phyloP scores from a whole-genome alignment of 495 filamentous ascomycete genomes.

The Trichocladium antarcticum region DNA sequence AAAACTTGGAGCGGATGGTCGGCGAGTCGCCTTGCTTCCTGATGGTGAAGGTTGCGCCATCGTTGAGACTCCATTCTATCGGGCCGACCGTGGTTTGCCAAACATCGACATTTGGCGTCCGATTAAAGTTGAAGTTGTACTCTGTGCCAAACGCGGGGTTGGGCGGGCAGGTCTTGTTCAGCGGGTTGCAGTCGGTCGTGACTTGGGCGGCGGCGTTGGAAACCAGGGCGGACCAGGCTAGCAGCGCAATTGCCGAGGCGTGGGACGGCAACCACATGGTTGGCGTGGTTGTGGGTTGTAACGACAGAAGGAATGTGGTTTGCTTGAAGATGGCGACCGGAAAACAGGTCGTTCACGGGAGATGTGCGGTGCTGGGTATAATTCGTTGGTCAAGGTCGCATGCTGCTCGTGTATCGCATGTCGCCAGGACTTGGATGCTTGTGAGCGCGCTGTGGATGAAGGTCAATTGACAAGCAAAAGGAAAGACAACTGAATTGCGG shows the following conservation, averaged over 20 bases:
- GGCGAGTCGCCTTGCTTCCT: conserved; percentile 59
- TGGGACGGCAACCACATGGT: conserved; percentile 27
- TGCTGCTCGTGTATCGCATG: not conserved
- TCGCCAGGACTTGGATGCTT: conserved; percentile 5
- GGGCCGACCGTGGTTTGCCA: conserved; percentile 53
- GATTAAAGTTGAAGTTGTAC: conserved; percentile 54
- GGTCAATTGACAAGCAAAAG: not conserved
- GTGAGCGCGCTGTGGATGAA: not conserved
- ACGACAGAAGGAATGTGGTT: not conserved
- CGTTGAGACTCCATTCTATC: conserved; percentile 44
- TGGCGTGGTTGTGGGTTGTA: not conserved
- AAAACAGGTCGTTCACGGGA: not conserved
- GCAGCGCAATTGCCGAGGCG: conserved; percentile 31
- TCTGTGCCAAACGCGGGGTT: conserved; percentile 51
- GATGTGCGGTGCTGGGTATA: not conserved
- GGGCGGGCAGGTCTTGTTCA: conserved; percentile 50
- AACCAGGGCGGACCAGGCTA: conserved; percentile 31
- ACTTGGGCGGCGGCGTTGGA: conserved; percentile 46
- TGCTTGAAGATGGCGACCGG: no score
- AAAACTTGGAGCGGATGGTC: conserved; percentile 61
- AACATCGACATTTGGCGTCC: conserved; percentile 41
- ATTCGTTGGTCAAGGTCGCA: not conserved
- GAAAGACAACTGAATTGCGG: not conserved
- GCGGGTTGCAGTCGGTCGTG: conserved; percentile 55
- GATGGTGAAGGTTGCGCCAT: conserved; percentile 58